Conservation (phyloP, 2,329 filamentous ascomycete species). For the Pseudogymnoascus destructans region DNA sequence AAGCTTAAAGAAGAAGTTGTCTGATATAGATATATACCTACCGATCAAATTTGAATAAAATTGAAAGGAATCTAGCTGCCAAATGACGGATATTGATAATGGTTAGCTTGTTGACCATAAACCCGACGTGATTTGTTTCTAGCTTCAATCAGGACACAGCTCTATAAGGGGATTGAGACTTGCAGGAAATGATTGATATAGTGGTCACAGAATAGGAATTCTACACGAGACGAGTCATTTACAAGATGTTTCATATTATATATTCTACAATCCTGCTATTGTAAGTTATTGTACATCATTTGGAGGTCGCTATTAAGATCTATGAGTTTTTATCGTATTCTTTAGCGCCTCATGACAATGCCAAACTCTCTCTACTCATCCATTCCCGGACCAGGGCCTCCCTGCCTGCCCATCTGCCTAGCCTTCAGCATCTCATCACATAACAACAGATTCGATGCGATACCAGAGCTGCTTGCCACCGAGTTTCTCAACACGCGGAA, state of each 20-base stretch:
- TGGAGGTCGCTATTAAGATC: conserved; percentile 8
- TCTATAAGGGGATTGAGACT: neutral
- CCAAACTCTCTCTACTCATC: conserved; percentile 31
- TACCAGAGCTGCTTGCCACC: conserved; percentile 85
- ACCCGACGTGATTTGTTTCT: neutral
- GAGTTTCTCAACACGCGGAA: conserved; percentile 91
- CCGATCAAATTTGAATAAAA: neutral
- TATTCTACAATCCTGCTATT: conserved; percentile 8
- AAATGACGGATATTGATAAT: neutral
- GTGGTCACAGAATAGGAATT: neutral
- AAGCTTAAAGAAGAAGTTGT: neutral
- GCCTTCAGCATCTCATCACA: conserved; percentile 98
- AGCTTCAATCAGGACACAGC: neutral
- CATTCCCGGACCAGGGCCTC: conserved; percentile 50
- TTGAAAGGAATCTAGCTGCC: neutral
- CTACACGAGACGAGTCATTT: neutral
- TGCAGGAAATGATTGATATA: neutral
- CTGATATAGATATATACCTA: neutral
- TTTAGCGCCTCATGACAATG: conserved; percentile 8
- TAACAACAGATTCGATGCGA: conserved; percentile 85
- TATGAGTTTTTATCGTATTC: conserved; percentile 8
- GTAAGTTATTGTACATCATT: conserved; percentile 8
- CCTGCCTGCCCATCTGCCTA: conserved; percentile 72
- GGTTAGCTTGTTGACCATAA: neutral
- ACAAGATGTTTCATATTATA: conserved; percentile 7